Evolutionary conservation across 2,329 filamentous ascomycete species (phyloP), one percentile per base, ranked within the genome.

Genomic region (Dactylellina drechsleri): DNA sequence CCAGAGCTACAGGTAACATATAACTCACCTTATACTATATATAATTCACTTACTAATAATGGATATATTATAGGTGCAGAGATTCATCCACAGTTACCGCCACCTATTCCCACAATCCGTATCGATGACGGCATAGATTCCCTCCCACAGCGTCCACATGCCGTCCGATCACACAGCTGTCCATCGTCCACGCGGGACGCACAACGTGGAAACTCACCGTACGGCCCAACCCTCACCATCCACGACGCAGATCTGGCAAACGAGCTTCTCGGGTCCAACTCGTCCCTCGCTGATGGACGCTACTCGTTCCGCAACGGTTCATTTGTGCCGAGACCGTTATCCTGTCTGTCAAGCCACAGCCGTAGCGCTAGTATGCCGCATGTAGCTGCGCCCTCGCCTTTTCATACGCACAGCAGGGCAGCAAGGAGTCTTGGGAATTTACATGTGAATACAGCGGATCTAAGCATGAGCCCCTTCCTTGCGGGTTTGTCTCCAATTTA

Each of bases 221-320:
- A 74, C 53, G 70, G 70, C 7, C 70, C 70, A n/a, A 74, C 53
- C 13, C 61, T 74, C 16, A 74, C 70, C 13, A 67, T 74, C 16
- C 70, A 74, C 43, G 70, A 74, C 50, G 70, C 70, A 26, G 7
- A 58, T 26, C 36, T 66, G 10, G 70, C 70, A 13, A 74, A 74
- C 31, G 62, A 74, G 20, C 64, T 74, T 10, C 70, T 74, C 10
- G 70, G 70, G 13, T 67, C 70, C 7, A 62, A 23, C 16, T 74
- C 70, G 7, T 67, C 62, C 15, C 53, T 74, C 8, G 16, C n/a
- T 26, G 66, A 74, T 12, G 70, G 70, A 28, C 62, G 60, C 36
- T 74, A 74, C n/a, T 67, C 70, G 1, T 74, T 74, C 57, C 43
- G 54, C 5, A 57, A 67, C 23, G 70, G 70, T 23, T 60, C 65